phyloP scores from a whole-genome alignment of 805 yeast genomes.

The Kluyveromyces starmeri region DNA sequence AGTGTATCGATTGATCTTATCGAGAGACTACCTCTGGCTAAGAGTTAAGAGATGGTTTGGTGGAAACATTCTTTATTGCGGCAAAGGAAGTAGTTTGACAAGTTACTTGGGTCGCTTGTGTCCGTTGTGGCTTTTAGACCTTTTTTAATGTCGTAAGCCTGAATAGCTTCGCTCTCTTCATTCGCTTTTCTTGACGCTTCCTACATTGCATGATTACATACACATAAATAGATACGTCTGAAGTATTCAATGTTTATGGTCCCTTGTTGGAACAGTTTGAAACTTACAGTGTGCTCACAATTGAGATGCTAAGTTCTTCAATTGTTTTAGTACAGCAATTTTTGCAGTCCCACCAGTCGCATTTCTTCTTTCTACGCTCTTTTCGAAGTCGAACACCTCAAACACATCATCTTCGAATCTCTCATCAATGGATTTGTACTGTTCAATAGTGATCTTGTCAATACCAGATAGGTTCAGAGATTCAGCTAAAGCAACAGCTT shows the following conservation, averaged over 20 bases:
- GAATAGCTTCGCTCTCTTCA: too few species aligned
- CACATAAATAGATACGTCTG: too few species aligned
- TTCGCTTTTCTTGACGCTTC: too few species aligned
- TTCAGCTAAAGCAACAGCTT: conserved; percentile 90
- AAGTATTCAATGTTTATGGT: too few species aligned
- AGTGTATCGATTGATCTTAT: conserved; percentile 20
- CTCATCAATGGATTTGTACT: conserved; percentile 68
- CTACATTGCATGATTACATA: too few species aligned
- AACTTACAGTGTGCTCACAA: conserved; percentile 7
- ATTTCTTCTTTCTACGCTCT: conserved; percentile 90
- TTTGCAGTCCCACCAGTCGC: conserved; percentile 98
- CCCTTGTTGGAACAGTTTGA: too few species aligned
- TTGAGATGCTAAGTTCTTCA: conserved; percentile 31
- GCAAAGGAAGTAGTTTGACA: conserved; percentile 9
- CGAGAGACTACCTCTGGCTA: conserved; percentile 7
- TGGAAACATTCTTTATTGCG: conserved; percentile 8
- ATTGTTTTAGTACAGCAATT: conserved; percentile 74
- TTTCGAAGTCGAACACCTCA: conserved; percentile 85
- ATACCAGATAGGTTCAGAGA: conserved; percentile 69
- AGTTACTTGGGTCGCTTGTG: conserved; percentile 8
- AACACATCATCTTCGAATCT: conserved; percentile 77
- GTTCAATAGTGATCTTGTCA: conserved; percentile 70
- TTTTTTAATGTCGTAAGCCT: conserved; percentile 1
- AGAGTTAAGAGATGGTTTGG: conserved; percentile 4
- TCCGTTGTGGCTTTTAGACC: conserved; percentile 4